phyloP scores from a whole-genome alignment of 768 basidiomycete genomes.

The Mycena pura region DNA sequence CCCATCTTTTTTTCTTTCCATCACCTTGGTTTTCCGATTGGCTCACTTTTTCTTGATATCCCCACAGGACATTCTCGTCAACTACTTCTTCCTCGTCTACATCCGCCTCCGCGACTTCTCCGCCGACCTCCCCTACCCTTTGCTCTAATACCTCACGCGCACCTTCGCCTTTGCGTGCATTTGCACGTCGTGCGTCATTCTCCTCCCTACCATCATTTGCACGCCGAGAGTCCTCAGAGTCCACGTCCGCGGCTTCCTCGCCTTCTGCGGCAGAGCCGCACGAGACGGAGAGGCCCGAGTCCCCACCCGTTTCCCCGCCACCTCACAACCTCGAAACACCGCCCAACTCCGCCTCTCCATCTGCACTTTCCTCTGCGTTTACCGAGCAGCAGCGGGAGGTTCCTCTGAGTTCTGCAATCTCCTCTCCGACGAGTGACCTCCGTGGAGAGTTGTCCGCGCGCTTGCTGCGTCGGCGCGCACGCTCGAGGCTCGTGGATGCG shows the following conservation, averaged over 20 bases:
- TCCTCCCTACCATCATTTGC: slow-evolving; percentile 17
- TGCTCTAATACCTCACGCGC: slow-evolving; percentile 35
- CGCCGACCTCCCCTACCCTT: slow-evolving; percentile 30
- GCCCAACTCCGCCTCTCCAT: slow-evolving; percentile 31
- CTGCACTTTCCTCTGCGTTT: slow-evolving; percentile 32
- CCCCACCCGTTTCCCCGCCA: no score
- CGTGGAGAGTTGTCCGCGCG: slow-evolving; percentile 36
- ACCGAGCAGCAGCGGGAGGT: slow-evolving; percentile 19
- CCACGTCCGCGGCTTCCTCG: slow-evolving; percentile 35
- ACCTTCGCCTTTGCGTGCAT: slow-evolving; percentile 32
- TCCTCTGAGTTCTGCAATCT: slow-evolving; percentile 21
- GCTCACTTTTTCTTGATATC: background rate
- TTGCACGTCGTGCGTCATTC: slow-evolving; percentile 21
- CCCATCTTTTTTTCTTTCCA: slow-evolving; percentile 11
- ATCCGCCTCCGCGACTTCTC: slow-evolving; percentile 26
- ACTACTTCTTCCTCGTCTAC: slow-evolving; percentile 38
- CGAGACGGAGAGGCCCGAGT: no score
- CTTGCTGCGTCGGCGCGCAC: slow-evolving; percentile 64
- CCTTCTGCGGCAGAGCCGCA: no score
- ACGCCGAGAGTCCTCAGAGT: slow-evolving; percentile 11
- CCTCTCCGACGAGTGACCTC: background rate
- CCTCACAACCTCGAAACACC: slow-evolving; percentile 30
- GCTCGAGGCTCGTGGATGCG: slow-evolving; percentile 70
- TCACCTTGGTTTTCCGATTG: background rate
- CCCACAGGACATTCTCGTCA: slow-evolving; percentile 25